These are phyloP conservation scores for Grigorovia transvaalensis DNA, from an alignment of 805 yeast species.

Conservation along the genomic window DNA sequence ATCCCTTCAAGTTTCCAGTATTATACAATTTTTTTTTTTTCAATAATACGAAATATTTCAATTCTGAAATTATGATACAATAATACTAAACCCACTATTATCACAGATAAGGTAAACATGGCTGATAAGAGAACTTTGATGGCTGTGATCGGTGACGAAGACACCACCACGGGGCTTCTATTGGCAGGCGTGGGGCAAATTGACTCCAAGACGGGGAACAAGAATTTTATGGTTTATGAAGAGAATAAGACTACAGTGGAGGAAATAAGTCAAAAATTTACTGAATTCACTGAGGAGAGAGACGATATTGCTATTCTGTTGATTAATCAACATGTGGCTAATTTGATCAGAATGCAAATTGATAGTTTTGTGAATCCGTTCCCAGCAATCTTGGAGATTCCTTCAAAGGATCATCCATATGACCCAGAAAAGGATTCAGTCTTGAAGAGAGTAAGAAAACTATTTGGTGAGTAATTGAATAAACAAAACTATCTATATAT, in stretches of 20 bases:
- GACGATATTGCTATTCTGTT: slow-evolving; percentile 87
- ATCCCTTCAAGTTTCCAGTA: background rate
- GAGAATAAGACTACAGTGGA: slow-evolving; percentile 72
- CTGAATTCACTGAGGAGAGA: slow-evolving; percentile 58
- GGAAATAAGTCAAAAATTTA: slow-evolving; percentile 65
- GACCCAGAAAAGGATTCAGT: slow-evolving; percentile 98
- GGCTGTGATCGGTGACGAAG: slow-evolving; percentile 97
- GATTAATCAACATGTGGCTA: slow-evolving; percentile 93
- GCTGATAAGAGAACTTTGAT: slow-evolving; percentile 60
- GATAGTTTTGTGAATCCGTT: slow-evolving; percentile 83
- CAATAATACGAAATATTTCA: background rate
- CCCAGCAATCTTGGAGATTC: slow-evolving; percentile 94
- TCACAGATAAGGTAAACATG: slow-evolving; percentile 1
- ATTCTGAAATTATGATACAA: background rate
- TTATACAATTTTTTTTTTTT: too few species aligned
- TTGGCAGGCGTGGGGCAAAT: slow-evolving; percentile 94
- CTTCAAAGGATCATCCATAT: slow-evolving; percentile 97
- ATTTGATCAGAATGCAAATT: slow-evolving; percentile 69
- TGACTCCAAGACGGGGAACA: slow-evolving; percentile 35
- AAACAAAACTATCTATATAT: background rate
- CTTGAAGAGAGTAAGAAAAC: slow-evolving; percentile 83
- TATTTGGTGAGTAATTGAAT: slow-evolving; percentile 63
- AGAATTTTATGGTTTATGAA: slow-evolving; percentile 72
- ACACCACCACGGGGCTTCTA: slow-evolving; percentile 89
- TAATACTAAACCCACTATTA: background rate